Base-by-base conservation (phyloP, 1,139 yeast species). In the Suhomyces bokatorum region DNA sequence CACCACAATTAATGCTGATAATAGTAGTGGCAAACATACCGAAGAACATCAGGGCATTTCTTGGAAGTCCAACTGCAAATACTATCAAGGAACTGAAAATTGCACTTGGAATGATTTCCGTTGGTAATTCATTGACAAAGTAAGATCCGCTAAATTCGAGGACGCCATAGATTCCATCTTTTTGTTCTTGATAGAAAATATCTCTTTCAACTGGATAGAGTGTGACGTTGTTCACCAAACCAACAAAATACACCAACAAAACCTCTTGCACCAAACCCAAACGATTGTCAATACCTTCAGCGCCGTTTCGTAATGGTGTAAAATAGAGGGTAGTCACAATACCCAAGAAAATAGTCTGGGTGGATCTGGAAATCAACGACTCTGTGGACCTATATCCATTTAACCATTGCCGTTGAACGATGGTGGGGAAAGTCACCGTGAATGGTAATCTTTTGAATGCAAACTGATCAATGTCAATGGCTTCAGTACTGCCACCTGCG, bases 121-220 rank as follows among this genome's bases (percentile, higher is more conserved):
- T 55, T 3, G 64, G 64, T 26, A 60, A 43, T 38, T 60, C 66
- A 37, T 58, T 59, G 31, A 59, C 37, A 28, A 58, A 46, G 48
- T 61, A 61, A 11, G 62, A 55, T 12, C 49, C 24, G 17, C 56
- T 54, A 45, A 60, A 61, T n/a, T 54, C 53, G 10, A 44, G 26
- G 13, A 56, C 57, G 1, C 63, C 62, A 37, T 60, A 59, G 5
- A 57, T 49, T 4, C 57, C 58, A 35, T 61, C 66, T 40, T 53
- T 53, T 33, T 56, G 51, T 39, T 61, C 66, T 42, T 60, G 63
- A 48, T 61, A 59, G 45, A 61, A 61, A 27, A 61, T 47, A 42
- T 57, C 55, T 14, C 63, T 47, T 32, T 59, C 62, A 6, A 50
- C 39, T 4, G 64, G 63, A 38, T 59, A 61, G 31, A 60, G 48